phyloP scores from a whole-genome alignment of 257 asterid genomes.

The Fraxinus quadrangulata region DNA sequence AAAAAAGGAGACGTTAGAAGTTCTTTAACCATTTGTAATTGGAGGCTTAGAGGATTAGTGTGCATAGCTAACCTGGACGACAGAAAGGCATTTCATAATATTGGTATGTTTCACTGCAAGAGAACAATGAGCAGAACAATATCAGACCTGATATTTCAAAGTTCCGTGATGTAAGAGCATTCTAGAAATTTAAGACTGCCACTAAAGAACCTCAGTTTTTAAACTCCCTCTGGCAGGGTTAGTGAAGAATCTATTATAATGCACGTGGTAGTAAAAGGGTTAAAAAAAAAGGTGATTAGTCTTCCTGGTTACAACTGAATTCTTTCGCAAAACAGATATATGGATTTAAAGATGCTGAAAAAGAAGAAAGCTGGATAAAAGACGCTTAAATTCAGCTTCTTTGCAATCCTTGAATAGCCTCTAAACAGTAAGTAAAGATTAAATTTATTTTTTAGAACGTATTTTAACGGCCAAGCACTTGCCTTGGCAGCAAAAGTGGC shows the following conservation, averaged over 20 bases:
- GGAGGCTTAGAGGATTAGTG: slow-evolving; percentile 13
- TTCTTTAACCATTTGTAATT: slow-evolving; percentile 17
- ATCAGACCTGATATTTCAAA: slow-evolving; percentile 30
- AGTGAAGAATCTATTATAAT: not conserved
- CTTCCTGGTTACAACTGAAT: not conserved
- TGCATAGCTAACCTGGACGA: slow-evolving; percentile 73
- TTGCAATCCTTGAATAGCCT: not conserved
- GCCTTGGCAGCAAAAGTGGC: not conserved
- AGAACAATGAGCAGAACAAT: slow-evolving; percentile 32
- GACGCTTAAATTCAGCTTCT: not conserved
- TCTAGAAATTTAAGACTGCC: slow-evolving; percentile 2
- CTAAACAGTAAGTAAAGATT: not conserved
- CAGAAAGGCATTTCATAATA: slow-evolving; percentile 87
- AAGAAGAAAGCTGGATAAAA: not conserved
- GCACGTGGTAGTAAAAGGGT: slow-evolving; percentile 8
- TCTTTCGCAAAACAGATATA: not conserved
- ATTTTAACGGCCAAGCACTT: not conserved
- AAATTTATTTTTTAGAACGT: not conserved
- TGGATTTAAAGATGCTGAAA: not conserved
- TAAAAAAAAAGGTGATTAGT: not conserved
- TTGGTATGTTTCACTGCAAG: slow-evolving; percentile 92
- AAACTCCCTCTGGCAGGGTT: slow-evolving; percentile 2
- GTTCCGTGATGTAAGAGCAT: slow-evolving; percentile 3
- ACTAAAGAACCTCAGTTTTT: not conserved
- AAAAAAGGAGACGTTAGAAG: not conserved